Base-by-base conservation (phyloP, 768 basidiomycete genomes). In the Pluteus cervinus region DNA sequence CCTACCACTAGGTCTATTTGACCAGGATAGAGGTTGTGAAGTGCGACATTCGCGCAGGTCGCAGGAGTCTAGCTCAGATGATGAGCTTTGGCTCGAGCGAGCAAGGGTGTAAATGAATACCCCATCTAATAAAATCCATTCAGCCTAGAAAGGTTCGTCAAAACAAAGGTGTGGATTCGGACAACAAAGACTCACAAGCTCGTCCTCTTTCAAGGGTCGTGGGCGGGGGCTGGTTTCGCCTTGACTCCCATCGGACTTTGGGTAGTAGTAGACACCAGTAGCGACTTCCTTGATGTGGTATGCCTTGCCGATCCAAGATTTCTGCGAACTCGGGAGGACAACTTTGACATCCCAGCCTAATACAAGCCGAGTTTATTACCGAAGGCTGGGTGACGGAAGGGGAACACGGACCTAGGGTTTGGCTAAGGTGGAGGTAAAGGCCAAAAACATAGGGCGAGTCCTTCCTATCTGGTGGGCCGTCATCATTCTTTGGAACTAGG, bases 121-220 rank as follows among this genome's bases (percentile, higher is more conserved):
- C 11, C 86, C 87, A 42, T 89, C 86, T 5, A 96, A 63, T 17
- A 98, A 71, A 40, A 96, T 79, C 93, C 93, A 98, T 62, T 96
- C 89, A 17, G 76, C 76, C 71, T 69, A 36, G 22, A 29, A 33
- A 18, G 46, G 24, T 17, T 24, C 15, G 29, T 10, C 37, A n/a
- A 18, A 30, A 16, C 22, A 15, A 17, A 16, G 20, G 41, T 12
- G 5, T 25, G 24, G 29, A 36, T 5, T 16, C 17, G 21, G 36
- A 22, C 24, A 40, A 25, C 20, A 20, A 15, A 16, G 29, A 56
- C 61, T 39, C 33, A 73, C 83, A 36, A 82, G 63, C 62, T 93
- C 91, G 24, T 77, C 82, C 4, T 81, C 75, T 52, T 76, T 73
- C 34, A 92, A 56, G 4, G 83, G 79, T 39, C 93, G 68, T 15